A percentile compares a stretch with the other conserved stretches of the same genome.
Evolutionary conservation across 1,284 basidiomycete genomes (phyloP).

Genomic region (Tylopilus orsonianus): DNA sequence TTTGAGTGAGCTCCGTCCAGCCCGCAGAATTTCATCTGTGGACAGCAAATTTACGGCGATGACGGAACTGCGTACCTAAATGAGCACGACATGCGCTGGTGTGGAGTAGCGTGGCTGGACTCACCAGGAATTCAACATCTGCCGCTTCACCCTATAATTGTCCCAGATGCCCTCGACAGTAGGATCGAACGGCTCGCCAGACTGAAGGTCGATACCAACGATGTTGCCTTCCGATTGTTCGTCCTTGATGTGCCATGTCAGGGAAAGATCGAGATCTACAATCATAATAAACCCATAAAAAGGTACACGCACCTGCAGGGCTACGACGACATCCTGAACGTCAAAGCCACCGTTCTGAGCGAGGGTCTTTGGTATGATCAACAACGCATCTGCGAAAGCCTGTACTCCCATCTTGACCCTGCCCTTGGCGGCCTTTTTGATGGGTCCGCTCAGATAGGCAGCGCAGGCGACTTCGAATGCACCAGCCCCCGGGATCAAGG

Average conservation of each 20-base stretch:
- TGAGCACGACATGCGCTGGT: constrained; percentile 23
- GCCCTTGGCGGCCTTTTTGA: constrained; percentile 91
- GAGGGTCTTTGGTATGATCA: constrained; percentile 96
- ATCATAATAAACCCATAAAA: constrained; percentile 7
- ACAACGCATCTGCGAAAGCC: constrained; percentile 93
- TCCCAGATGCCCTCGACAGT: constrained; percentile 97
- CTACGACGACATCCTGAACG: constrained; percentile 93
- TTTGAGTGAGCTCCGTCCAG: constrained; percentile 87
- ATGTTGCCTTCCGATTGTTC: constrained; percentile 89
- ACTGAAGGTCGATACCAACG: constrained; percentile 90
- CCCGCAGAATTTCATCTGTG: constrained; percentile 94
- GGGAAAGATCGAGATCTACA: constrained; percentile 12
- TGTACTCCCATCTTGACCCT: constrained; percentile 96
- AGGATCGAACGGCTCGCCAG: constrained; percentile 96
- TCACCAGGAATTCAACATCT: constrained; percentile 96
- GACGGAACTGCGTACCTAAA: constrained; percentile 69
- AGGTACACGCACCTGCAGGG: constrained; percentile 65
- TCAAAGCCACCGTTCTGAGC: constrained; percentile 97
- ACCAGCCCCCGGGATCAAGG: constrained; percentile 91
- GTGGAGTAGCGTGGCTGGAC: constrained; percentile 28
- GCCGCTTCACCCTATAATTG: constrained; percentile 97
- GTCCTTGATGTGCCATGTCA: constrained; percentile 52
- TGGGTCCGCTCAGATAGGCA: constrained; percentile 74
- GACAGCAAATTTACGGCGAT: constrained; percentile 96
- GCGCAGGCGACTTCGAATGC: constrained; percentile 98